Conservation (phyloP, 768 basidiomycete genomes). For the Trametes cinnabarina region DNA sequence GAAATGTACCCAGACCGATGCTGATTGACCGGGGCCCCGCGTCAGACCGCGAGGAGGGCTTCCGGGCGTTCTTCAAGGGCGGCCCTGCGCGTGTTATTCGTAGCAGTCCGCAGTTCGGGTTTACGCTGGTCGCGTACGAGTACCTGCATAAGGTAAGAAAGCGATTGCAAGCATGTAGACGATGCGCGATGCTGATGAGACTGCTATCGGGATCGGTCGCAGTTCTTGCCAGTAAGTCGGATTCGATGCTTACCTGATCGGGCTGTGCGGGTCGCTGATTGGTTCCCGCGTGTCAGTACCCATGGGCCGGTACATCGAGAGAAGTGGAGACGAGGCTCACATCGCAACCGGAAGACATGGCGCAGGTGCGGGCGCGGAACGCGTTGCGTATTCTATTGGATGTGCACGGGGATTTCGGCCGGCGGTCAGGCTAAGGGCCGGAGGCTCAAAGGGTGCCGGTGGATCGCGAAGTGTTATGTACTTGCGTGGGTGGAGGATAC, state of each 20-base stretch:
- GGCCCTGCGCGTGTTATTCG: slow-evolving; percentile 85
- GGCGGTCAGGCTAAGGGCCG: slow-evolving; percentile 19
- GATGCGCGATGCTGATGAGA: slow-evolving; percentile 6
- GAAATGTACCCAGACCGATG: background rate
- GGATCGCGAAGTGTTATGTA: background rate
- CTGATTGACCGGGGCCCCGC: background rate
- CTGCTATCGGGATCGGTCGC: slow-evolving; percentile 13
- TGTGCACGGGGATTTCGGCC: slow-evolving; percentile 78
- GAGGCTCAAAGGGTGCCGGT: background rate
- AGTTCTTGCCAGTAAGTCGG: slow-evolving; percentile 27
- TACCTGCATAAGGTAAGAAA: slow-evolving; percentile 59
- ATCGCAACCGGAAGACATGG: slow-evolving; percentile 75
- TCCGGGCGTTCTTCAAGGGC: slow-evolving; percentile 87
- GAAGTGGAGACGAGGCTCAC: slow-evolving; percentile 72
- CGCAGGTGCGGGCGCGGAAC: slow-evolving; percentile 88
- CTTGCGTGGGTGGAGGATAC: background rate
- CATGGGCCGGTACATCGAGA: slow-evolving; percentile 68
- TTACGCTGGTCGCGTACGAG: slow-evolving; percentile 82
- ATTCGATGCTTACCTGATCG: slow-evolving; percentile 13
- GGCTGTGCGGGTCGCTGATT: slow-evolving; percentile 21
- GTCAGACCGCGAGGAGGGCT: slow-evolving; percentile 87
- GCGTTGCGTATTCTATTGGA: slow-evolving; percentile 90
- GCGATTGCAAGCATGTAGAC: slow-evolving; percentile 33
- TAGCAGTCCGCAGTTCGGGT: slow-evolving; percentile 93
- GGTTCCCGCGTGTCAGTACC: slow-evolving; percentile 55